Evolutionary conservation across 352 stramenopile species (phyloP), one percentile per base, ranked within the genome.

Genomic region (Phytophthora fragariae): DNA sequence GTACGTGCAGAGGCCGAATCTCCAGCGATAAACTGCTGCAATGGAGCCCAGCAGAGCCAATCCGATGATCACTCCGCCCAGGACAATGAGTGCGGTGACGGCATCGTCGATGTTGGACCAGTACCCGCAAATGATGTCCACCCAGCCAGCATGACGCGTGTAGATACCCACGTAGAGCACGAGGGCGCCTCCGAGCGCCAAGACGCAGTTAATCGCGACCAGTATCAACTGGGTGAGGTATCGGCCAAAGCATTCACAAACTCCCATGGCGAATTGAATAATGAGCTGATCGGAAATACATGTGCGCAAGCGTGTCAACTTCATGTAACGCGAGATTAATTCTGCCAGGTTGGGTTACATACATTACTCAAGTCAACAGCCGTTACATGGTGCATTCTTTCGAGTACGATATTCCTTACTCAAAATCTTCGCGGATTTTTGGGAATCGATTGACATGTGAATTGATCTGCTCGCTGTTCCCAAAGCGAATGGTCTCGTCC

Each of bases 1-100:
- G 72, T 94, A 94, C 35, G 89, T 65, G 47, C 85, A 79, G 29
- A 94, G 81, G 0, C 84, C 79, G 11, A 80, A 72, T 37, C 78
- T 82, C 82, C 80, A 92, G 37, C 77, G 83, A 46, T 75, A 92
- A 46, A 81, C 62, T 19, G 87, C 81, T 9, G 81, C 79, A 57
- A 94, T 70, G 57, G 81, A 81, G 15, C 87, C 85, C 8, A 92
- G 71, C 57, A 85, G 65, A 19, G 85, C 82, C 27, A 94, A 70
- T 21, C 69, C 82, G 57, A 90, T 86, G 73, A 92, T 82, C 27
- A 90, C 71, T 14, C 57, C 61, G 41, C 85, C 86, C 11, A 92
- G 59, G 37, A 84, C 70, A 41, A 89, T 79, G 46, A 92, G 70
- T 14, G 74, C 80, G 5, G 70, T 86, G 37, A 91, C 80, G 6